These are phyloP conservation scores for Lupinus albus DNA, from an alignment of 306 rosid genomes.

Conservation along the genomic window DNA sequence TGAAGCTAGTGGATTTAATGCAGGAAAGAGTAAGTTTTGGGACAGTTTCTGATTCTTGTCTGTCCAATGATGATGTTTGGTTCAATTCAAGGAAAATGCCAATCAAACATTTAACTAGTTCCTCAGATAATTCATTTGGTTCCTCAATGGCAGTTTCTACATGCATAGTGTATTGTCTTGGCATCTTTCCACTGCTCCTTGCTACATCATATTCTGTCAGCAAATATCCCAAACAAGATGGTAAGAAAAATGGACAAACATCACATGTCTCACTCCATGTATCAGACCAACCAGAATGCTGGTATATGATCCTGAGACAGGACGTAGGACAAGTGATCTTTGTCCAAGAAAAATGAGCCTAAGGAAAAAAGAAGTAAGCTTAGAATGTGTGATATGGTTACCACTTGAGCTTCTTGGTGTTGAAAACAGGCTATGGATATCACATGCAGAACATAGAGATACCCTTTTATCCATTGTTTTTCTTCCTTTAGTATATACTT, in stretches of 20 bases:
- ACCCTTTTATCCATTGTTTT: conserved; percentile 46
- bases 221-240: conserved; percentile 33
- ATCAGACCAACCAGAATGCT: too few relatives aligned
- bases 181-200: conserved; percentile 49
- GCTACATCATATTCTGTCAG: conserved; percentile 52
- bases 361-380: neutral
- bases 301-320: too few relatives aligned
- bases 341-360: conserved; percentile 23
- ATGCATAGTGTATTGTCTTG: conserved; percentile 43
- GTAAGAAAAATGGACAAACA: conserved; percentile 32
- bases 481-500: conserved; percentile 44
- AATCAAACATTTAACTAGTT: conserved; percentile 65
- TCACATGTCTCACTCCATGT: too few relatives aligned
- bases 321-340: too few relatives aligned
- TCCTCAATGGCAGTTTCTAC: conserved; percentile 48
- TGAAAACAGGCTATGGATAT: conserved; percentile 57
- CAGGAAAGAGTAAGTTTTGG: conserved; percentile 69
- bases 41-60: conserved; percentile 59
- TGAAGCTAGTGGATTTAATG: conserved; percentile 69
- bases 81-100: conserved; percentile 77
- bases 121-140: conserved; percentile 87
- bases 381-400: conserved; percentile 34
- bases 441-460: conserved; percentile 61
- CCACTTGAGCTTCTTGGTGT: conserved; percentile 50
- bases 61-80: conserved; percentile 54